A percentile compares a stretch with the other conserved stretches of the same genome.
phyloP scores from a whole-genome alignment of 306 rosid species.

The Albizia julibrissin region DNA sequence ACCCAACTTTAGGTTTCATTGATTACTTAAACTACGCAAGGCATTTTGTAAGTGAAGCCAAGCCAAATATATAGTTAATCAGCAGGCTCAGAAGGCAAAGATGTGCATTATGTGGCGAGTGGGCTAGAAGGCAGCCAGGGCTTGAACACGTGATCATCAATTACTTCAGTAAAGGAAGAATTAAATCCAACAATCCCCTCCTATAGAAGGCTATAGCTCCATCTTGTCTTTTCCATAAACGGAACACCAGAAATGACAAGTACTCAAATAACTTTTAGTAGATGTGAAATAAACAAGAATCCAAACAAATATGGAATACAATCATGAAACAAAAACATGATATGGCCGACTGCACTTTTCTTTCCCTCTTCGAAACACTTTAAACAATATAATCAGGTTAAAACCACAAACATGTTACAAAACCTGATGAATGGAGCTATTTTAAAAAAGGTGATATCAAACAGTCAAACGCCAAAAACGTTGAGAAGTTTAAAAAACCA shows the following conservation, averaged over 20 bases:
- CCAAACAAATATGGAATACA: background rate
- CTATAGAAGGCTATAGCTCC: background rate
- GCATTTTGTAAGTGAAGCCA: background rate
- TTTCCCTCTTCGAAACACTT: background rate
- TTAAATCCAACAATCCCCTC: background rate
- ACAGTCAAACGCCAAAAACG: background rate
- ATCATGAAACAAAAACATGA: background rate
- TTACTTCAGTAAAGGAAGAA: background rate
- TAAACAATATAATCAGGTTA: conserved; percentile 13
- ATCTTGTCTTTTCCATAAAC: background rate
- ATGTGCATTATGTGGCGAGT: background rate
- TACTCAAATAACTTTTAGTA: background rate
- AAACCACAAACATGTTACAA: conserved; percentile 3
- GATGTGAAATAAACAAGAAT: background rate
- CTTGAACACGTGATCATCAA: background rate
- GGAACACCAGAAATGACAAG: background rate
- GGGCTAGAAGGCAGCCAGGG: background rate
- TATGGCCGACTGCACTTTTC: background rate
- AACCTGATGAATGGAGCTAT: background rate
- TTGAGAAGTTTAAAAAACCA: background rate
- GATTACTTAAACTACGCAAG: background rate
- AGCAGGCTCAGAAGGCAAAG: background rate
- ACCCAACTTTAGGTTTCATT: background rate
- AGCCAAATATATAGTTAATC: background rate
- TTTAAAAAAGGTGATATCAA: background rate